Conservation (phyloP, 163 green algal genomes). For the Prototheca stagnorum region DNA sequence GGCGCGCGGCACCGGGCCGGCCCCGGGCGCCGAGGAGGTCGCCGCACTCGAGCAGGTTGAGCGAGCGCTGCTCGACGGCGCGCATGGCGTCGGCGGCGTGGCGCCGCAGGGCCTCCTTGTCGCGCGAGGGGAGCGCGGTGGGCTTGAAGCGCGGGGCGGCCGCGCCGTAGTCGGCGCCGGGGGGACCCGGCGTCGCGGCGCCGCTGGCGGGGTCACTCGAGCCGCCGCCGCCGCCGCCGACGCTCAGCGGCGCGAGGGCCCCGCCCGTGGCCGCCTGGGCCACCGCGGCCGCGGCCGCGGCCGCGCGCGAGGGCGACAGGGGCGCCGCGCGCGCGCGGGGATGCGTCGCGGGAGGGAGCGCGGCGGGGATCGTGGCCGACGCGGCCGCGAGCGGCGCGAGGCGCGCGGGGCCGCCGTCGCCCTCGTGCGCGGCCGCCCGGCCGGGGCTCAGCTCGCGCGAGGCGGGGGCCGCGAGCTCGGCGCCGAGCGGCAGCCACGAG, state of each 20-base stretch:
- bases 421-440: no score
- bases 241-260: not conserved
- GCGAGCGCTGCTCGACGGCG: slow-evolving; percentile 26
- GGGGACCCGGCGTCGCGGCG: not conserved
- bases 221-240: not conserved
- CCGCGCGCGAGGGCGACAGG: not conserved
- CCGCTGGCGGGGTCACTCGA: not conserved
- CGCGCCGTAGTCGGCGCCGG: not conserved
- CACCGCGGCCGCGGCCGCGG: not conserved
- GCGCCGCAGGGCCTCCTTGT: slow-evolving; percentile 25
- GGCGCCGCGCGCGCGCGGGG: no score
- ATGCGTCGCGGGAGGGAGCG: no score
- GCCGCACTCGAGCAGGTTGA: slow-evolving; percentile 25
- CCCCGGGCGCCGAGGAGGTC: not conserved
- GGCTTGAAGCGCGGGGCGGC: no score
- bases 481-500: no score
- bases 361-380: no score
- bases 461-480: no score
- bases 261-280: slow-evolving; percentile 1
- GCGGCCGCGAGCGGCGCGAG: no score
- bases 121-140: not conserved
- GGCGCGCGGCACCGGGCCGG: slow-evolving; percentile 3
- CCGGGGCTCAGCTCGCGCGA: no score
- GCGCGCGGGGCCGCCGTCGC: no score
- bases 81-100: slow-evolving; percentile 27